These are phyloP conservation scores for Colletotrichum ledebouriae DNA, from an alignment of 2,329 filamentous ascomycete genomes.

Conservation along the genomic window DNA sequence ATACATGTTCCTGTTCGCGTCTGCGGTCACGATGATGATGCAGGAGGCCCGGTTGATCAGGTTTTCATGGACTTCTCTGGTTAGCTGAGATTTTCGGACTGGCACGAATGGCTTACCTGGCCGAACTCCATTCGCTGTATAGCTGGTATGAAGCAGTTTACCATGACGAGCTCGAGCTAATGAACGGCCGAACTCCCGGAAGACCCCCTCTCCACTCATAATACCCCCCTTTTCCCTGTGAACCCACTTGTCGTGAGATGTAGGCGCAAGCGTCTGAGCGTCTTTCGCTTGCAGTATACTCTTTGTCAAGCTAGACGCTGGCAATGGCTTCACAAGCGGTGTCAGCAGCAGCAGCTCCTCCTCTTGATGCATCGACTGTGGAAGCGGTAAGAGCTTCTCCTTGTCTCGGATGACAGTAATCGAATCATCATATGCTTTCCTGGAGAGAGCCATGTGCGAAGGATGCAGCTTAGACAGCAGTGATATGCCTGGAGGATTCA, in stretches of 20 bases:
- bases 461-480: slow-evolving; percentile 86
- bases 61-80: slow-evolving; percentile 80
- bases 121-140: slow-evolving; percentile 91
- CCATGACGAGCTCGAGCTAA: slow-evolving; percentile 89
- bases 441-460: slow-evolving; percentile 84
- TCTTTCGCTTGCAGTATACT: slow-evolving; percentile 71
- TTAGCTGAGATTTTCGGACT: slow-evolving; percentile 27
- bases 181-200: slow-evolving; percentile 87
- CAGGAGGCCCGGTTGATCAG: slow-evolving; percentile 89
- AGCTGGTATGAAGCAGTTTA: slow-evolving; percentile 92
- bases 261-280: slow-evolving; percentile 51
- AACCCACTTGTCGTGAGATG: slow-evolving; percentile 67
- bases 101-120: slow-evolving; percentile 62
- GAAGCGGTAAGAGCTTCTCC: slow-evolving; percentile 85
- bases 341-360: slow-evolving; percentile 93
- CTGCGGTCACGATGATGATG: slow-evolving; percentile 91
- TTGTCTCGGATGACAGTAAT: slow-evolving; percentile 95
- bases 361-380: slow-evolving; percentile 82
- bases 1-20: slow-evolving; percentile 93
- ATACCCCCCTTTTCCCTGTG: slow-evolving; percentile 74
- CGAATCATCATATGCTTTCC: slow-evolving; percentile 89
- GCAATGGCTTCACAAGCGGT: slow-evolving; percentile 91
- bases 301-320: slow-evolving; percentile 86
- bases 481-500: slow-evolving; percentile 86
- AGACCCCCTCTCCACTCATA: slow-evolving; percentile 94